These are phyloP conservation scores for Mortierella sp. DNA, from an alignment of 371 early-diverging fungal species.

Conservation along the genomic window DNA sequence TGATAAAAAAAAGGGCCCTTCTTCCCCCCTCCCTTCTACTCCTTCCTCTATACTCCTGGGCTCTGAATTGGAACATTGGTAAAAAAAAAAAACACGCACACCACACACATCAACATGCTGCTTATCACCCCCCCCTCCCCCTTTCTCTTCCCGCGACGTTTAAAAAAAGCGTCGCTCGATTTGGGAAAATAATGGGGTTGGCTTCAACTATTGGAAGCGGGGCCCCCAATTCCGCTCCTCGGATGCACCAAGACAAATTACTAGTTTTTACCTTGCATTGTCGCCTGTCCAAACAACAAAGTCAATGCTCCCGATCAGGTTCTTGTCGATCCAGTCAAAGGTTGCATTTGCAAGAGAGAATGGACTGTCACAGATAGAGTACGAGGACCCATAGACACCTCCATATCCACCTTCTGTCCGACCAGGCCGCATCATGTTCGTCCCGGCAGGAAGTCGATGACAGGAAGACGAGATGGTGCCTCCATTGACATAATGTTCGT, in stretches of 20 bases:
- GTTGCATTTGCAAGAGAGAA: conserved; percentile 73
- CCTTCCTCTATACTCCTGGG: too few relatives aligned
- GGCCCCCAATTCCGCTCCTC: too few relatives aligned
- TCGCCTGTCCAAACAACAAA: conserved; percentile 89
- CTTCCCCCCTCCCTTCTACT: too few relatives aligned
- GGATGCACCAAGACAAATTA: background rate
- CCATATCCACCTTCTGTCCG: conserved; percentile 45
- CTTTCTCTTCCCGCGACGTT: too few relatives aligned
- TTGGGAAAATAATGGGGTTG: too few relatives aligned
- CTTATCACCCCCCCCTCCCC: background rate
- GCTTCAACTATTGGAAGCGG: too few relatives aligned
- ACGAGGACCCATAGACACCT: conserved; percentile 66
- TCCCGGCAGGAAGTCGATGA: conserved; percentile 54
- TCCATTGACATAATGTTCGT: conserved; percentile 62
- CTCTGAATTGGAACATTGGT: too few relatives aligned
- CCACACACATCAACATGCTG: too few relatives aligned
- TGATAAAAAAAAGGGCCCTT: too few relatives aligned
- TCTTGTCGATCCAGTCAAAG: conserved; percentile 68
- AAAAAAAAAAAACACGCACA: too few relatives aligned
- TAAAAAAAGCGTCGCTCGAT: too few relatives aligned
- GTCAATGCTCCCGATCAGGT: conserved; percentile 69
- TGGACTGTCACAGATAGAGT: conserved; percentile 78
- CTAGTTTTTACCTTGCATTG: conserved; percentile 67
- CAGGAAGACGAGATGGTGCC: conserved; percentile 66
- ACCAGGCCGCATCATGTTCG: conserved; percentile 33